phyloP scores from a whole-genome alignment of 2,329 filamentous ascomycete genomes.

The Penicillium nordicum region DNA sequence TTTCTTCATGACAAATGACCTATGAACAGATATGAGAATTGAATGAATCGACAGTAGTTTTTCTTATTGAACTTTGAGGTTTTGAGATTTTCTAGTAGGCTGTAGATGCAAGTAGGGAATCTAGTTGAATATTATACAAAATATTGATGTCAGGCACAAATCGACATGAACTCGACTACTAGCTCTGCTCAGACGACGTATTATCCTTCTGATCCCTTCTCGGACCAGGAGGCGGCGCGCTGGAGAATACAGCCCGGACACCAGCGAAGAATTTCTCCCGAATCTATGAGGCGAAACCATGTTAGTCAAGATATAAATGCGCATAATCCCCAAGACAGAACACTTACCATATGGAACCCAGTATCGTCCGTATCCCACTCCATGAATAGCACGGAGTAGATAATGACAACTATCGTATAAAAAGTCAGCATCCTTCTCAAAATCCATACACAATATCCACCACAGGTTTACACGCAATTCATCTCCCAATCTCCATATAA shows the following conservation, averaged over 20 bases:
- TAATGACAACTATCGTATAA: slow-evolving; percentile 35
- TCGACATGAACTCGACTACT: not conserved
- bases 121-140: slow-evolving; percentile 6
- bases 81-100: not conserved
- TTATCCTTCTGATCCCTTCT: slow-evolving; percentile 20
- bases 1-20: slow-evolving; percentile 22
- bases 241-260: slow-evolving; percentile 32
- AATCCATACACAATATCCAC: not conserved
- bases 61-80: not conserved
- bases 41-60: slow-evolving; percentile 14
- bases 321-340: not conserved
- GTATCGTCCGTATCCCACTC: slow-evolving; percentile 43
- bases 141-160: not conserved
- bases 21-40: slow-evolving; percentile 27
- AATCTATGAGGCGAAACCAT: slow-evolving; percentile 23
- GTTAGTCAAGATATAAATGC: not conserved
- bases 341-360: slow-evolving; percentile 42
- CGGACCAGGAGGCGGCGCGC: slow-evolving; percentile 30
- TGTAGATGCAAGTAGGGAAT: slow-evolving; percentile 4
- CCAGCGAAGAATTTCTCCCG: slow-evolving; percentile 34
- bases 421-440: slow-evolving; percentile 11
- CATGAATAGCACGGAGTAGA: slow-evolving; percentile 46
- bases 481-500: not conserved
- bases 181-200: not conserved
- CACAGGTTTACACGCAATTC: not conserved